Percentiles rank a stretch among this genome's conserved stretches.
Conservation (phyloP, 2,329 filamentous ascomycete genomes). For the Hypocrella siamensis region DNA sequence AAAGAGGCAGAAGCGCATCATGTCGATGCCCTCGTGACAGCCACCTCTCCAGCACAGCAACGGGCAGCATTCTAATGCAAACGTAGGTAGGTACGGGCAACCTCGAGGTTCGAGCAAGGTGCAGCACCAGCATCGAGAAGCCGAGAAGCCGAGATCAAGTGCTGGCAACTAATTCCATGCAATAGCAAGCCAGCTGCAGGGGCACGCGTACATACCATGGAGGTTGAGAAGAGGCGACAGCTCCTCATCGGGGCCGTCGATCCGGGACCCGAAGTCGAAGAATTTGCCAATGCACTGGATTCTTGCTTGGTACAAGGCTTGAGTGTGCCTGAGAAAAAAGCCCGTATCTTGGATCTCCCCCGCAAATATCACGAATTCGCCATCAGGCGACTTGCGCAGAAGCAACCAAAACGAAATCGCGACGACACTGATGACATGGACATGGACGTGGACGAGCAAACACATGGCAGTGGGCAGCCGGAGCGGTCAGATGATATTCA, state of each 20-base stretch:
- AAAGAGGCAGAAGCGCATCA: not conserved
- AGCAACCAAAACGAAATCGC: conserved; percentile 12
- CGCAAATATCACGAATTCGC: conserved; percentile 42
- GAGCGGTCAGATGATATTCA: conserved; percentile 10
- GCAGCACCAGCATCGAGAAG: no score
- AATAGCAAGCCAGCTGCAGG: no score
- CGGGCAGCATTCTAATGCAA: not conserved
- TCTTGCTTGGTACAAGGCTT: conserved; percentile 43
- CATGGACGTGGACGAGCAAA: conserved; percentile 38
- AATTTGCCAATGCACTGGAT: conserved; percentile 72
- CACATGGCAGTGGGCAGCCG: not conserved
- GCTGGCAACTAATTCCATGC: not conserved
- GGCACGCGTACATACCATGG: conserved; percentile 1
- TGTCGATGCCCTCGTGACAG: conserved; percentile 4
- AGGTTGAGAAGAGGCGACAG: conserved; percentile 1
- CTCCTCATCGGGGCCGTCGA: conserved; percentile 25
- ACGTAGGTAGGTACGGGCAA: not conserved
- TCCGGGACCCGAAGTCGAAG: conserved; percentile 69
- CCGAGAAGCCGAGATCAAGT: no score
- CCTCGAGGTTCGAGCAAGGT: not conserved
- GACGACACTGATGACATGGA: conserved; percentile 29
- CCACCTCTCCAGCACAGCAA: conserved; percentile 1
- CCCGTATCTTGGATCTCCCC: conserved; percentile 49
- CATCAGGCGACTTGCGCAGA: conserved; percentile 15
- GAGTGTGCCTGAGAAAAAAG: conserved; percentile 37